A percentile compares a stretch with the other conserved stretches of the same genome.
phyloP scores from a whole-genome alignment of 1,284 basidiomycete species.

The Puccinia coronata region DNA sequence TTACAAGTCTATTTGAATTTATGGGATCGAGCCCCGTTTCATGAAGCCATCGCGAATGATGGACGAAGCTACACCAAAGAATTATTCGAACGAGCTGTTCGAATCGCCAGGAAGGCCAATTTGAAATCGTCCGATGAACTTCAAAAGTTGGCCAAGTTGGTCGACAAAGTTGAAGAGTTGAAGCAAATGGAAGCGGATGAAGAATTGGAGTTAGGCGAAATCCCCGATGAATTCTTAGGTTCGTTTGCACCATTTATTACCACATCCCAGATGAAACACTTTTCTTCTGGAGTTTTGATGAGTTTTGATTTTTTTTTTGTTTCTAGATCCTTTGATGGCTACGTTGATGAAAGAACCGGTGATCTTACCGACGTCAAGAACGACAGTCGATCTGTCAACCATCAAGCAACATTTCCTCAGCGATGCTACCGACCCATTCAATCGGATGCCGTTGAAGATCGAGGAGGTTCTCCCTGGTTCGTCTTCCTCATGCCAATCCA shows the following conservation, averaged over 20 bases:
- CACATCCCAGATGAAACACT: too few species aligned
- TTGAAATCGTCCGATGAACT: constrained; percentile 83
- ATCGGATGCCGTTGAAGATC: constrained; percentile 68
- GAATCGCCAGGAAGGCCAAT: constrained; percentile 68
- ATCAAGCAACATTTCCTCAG: constrained; percentile 94
- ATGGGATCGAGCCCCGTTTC: constrained; percentile 75
- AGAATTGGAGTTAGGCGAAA: constrained; percentile 81
- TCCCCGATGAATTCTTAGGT: constrained; percentile 95
- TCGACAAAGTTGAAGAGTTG: constrained; percentile 79
- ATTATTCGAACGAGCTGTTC: constrained; percentile 78
- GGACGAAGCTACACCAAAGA: constrained; percentile 85
- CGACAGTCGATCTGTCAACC: constrained; percentile 81
- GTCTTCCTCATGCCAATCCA: background rate
- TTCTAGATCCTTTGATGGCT: constrained; percentile 82
- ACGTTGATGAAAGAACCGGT: constrained; percentile 97
- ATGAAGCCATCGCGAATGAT: constrained; percentile 85
- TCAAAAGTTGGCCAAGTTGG: constrained; percentile 71
- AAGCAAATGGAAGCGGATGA: constrained; percentile 78
- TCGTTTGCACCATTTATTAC: constrained; percentile 13
- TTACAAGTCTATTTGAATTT: constrained; percentile 90
- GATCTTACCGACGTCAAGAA: constrained; percentile 77
- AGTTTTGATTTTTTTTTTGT: constrained; percentile 43
- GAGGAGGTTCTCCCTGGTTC: constrained; percentile 57
- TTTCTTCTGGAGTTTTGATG: too few species aligned
- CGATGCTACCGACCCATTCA: constrained; percentile 88